Conservation (phyloP, 208 protist genomes). For the Leishmania major region DNA sequence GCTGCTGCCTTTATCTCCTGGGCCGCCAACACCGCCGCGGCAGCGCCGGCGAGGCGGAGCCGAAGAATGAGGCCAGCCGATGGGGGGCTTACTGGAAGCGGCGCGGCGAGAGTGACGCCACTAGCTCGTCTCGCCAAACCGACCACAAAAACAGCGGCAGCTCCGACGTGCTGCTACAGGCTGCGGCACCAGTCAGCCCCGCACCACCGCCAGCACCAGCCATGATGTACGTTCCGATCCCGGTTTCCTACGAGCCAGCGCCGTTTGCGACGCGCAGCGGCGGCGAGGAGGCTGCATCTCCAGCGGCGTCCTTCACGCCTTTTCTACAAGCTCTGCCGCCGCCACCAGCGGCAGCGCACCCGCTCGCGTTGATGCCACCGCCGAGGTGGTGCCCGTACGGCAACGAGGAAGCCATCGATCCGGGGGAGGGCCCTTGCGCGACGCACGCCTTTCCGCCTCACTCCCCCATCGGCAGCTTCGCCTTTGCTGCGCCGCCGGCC, state of each 20-base stretch:
- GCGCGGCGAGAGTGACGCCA: not conserved
- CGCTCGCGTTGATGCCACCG: not conserved
- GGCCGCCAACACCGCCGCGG: not conserved
- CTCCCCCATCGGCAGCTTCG: not conserved
- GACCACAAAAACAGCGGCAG: not conserved
- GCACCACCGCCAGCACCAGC: not conserved
- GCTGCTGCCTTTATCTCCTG: conserved; percentile 23
- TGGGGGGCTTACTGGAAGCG: not conserved
- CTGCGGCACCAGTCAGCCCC: not conserved
- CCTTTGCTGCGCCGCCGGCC: conserved; percentile 1
- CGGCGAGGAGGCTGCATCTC: not conserved
- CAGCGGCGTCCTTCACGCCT: conserved; percentile 3
- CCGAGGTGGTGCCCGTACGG: not conserved
- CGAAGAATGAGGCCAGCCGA: not conserved
- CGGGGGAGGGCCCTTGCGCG: not conserved
- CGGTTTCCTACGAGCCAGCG: not conserved
- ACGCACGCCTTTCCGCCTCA: not conserved
- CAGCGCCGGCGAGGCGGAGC: not conserved
- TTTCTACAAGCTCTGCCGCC: conserved; percentile 8
- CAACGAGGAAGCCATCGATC: not conserved
- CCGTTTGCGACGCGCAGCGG: not conserved
- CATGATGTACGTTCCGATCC: conserved; percentile 3
- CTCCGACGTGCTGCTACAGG: not conserved
- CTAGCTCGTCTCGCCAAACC: not conserved
- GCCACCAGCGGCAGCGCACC: not conserved